Conservation (phyloP, 768 basidiomycete genomes). For the Trametes cinnabarina region DNA sequence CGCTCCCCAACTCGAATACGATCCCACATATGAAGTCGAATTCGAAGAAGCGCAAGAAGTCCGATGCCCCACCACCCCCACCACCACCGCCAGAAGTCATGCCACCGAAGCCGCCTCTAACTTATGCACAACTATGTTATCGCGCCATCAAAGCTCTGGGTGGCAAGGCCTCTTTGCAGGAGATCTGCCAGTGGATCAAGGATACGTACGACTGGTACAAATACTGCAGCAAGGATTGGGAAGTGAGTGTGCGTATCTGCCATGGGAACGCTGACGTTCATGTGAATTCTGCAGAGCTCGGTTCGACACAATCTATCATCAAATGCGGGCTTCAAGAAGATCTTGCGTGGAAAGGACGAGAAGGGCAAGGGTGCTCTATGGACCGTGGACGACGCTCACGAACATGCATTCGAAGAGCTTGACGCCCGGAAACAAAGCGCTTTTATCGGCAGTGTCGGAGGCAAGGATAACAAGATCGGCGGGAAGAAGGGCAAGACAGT, state of each 20-base stretch:
- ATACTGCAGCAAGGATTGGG: constrained; percentile 87
- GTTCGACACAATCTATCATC: constrained; percentile 95
- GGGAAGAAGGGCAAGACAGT: constrained; percentile 60
- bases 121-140: constrained; percentile 90
- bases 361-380: constrained; percentile 92
- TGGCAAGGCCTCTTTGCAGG: constrained; percentile 86
- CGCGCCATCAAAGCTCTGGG: constrained; percentile 79
- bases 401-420: constrained; percentile 68
- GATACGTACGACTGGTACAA: constrained; percentile 88
- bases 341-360: constrained; percentile 81
- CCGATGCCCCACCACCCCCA: constrained; percentile 35
- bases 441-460: constrained; percentile 29
- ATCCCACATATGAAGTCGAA: constrained; percentile 34
- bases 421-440: constrained; percentile 50
- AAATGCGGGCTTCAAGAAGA: constrained; percentile 86
- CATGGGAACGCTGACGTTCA: constrained; percentile 2
- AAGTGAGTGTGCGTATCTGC: constrained; percentile 51
- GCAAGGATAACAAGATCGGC: constrained; percentile 41
- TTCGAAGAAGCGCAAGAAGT: constrained; percentile 75
- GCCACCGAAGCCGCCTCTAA: constrained; percentile 85
- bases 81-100: constrained; percentile 68
- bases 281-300: constrained; percentile 54
- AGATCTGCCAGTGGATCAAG: constrained; percentile 91
- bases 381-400: constrained; percentile 78
- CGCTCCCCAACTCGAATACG: constrained; percentile 62